Conservation (phyloP, 345 rosid species). For the Gossypium anomalum region DNA sequence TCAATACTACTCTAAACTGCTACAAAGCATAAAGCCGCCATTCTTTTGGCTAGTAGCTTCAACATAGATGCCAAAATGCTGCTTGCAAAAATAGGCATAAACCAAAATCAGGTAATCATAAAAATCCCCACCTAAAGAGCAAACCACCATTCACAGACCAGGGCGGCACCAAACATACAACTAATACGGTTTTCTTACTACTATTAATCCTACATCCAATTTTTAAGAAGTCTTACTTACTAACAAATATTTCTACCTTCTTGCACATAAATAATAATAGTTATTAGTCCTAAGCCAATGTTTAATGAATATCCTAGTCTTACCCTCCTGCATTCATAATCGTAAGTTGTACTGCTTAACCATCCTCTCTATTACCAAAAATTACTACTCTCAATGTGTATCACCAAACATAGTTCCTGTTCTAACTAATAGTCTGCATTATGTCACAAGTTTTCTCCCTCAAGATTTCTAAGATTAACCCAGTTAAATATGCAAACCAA, state of each 20-base stretch:
- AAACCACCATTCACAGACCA: not conserved
- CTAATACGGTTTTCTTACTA: not conserved
- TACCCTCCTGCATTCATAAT: not conserved
- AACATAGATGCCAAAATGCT: not conserved
- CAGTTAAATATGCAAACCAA: not conserved
- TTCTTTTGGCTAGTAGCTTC: not conserved
- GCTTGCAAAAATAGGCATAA: not conserved
- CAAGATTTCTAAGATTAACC: slow-evolving; percentile 2
- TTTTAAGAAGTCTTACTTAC: not conserved
- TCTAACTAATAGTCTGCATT: not conserved
- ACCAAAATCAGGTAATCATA: not conserved
- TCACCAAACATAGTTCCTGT: not conserved
- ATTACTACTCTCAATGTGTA: too few species aligned
- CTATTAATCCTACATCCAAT: not conserved
- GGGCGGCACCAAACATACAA: not conserved
- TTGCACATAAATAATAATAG: not conserved
- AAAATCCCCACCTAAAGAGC: not conserved
- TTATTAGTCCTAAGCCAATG: not conserved
- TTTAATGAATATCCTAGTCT: not conserved
- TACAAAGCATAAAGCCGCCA: not conserved
- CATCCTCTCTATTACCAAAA: not conserved
- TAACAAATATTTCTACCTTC: not conserved
- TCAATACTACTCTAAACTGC: not conserved
- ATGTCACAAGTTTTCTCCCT: not conserved
- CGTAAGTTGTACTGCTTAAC: not conserved